Conservation (phyloP, 2,329 filamentous ascomycete species). For the Colletotrichum caudatum region DNA sequence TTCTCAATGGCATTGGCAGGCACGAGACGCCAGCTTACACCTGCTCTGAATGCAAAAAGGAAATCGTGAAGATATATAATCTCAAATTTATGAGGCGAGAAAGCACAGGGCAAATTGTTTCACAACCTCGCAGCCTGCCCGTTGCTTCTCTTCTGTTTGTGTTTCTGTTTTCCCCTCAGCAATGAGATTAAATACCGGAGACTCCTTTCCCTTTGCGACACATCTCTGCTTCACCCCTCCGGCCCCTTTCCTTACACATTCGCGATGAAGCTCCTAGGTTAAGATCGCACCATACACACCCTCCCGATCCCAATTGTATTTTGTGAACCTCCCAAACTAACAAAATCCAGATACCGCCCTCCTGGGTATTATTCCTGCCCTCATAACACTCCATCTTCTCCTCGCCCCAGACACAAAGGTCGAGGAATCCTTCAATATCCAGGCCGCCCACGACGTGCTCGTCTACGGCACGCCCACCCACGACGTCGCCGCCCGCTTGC, state of each 20-base stretch:
- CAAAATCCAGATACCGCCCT: constrained; percentile 58
- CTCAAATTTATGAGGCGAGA: constrained; percentile 26
- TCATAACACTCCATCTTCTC: constrained; percentile 77
- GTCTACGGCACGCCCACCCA: constrained; percentile 78
- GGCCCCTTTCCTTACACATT: background rate
- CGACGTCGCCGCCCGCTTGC: constrained; percentile 66
- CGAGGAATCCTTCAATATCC: constrained; percentile 98
- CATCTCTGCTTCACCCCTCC: background rate
- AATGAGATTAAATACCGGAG: constrained; percentile 10
- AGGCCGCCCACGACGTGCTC: constrained; percentile 91
- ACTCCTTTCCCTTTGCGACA: background rate
- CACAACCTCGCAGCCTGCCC: constrained; percentile 5
- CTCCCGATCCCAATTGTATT: too few species aligned
- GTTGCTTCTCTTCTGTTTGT: constrained; percentile 8
- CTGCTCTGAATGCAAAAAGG: constrained; percentile 20
- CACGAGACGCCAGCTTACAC: constrained; percentile 41
- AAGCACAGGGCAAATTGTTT: constrained; percentile 41
- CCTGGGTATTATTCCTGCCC: constrained; percentile 68
- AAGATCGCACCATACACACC: background rate
- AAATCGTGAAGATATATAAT: constrained; percentile 22
- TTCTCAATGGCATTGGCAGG: constrained; percentile 29
- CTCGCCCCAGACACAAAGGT: constrained; percentile 94
- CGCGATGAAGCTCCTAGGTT: constrained; percentile 46
- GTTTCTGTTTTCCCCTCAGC: background rate
- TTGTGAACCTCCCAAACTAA: constrained; percentile 19